Evolutionary conservation across 192 early-diverging fungal species (phyloP).

Genomic region (Linnemannia hyalina): DNA sequence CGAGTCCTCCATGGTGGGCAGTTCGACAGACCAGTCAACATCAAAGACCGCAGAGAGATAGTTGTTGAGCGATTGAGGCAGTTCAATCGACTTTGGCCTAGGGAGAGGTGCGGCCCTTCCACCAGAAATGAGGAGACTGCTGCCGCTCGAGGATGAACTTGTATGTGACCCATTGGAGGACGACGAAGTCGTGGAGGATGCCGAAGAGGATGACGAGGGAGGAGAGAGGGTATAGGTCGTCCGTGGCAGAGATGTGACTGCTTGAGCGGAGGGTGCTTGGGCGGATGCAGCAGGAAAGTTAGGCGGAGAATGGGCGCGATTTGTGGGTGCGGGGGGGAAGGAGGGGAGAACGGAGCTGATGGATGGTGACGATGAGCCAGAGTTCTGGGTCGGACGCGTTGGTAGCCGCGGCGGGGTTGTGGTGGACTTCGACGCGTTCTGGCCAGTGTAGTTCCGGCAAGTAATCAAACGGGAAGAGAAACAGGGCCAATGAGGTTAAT

Average conservation of each 20-base stretch:
- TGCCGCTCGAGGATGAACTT: not conserved
- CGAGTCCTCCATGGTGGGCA: slow-evolving; percentile 25
- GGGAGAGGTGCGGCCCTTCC: not conserved
- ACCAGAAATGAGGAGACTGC: not conserved
- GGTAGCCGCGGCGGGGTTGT: not conserved
- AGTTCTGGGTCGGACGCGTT: not conserved
- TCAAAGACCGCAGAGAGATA: slow-evolving; percentile 46
- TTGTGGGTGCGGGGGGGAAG: slow-evolving; percentile 4
- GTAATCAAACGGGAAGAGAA: not conserved
- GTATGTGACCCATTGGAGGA: not conserved
- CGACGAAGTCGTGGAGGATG: not conserved
- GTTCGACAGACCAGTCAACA: slow-evolving; percentile 44
- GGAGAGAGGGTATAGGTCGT: not conserved
- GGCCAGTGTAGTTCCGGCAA: not conserved
- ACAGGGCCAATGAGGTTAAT: not conserved
- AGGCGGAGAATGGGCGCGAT: not conserved
- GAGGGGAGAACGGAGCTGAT: not conserved
- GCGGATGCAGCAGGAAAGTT: not conserved
- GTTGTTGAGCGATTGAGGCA: slow-evolving; percentile 33
- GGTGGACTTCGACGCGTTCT: not conserved
- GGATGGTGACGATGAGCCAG: not conserved
- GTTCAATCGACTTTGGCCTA: slow-evolving; percentile 26
- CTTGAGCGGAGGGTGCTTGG: not conserved
- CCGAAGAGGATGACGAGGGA: not conserved
- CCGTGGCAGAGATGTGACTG: not conserved